Percentiles rank a stretch among this genome's conserved stretches.
These are phyloP conservation scores for Phytophthora sojae DNA, from an alignment of 352 stramenopile species.

Conservation along the genomic window DNA sequence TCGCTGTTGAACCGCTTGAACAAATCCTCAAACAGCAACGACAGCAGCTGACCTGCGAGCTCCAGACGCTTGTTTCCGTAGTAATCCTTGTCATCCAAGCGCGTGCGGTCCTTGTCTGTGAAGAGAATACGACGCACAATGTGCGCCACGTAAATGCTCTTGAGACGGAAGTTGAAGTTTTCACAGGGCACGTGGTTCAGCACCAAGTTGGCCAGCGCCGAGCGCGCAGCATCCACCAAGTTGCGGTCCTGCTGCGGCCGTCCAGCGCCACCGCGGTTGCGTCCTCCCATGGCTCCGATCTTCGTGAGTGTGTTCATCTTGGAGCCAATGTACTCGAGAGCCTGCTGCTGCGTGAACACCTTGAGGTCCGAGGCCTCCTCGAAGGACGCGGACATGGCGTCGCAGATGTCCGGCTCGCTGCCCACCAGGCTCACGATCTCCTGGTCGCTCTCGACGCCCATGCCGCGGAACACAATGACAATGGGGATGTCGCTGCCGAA, in stretches of 20 bases:
- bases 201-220: conserved; percentile 98
- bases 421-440: conserved; percentile 98
- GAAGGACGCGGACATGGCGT: conserved; percentile 95
- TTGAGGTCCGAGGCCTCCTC: conserved; percentile 96
- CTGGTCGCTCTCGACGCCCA: conserved; percentile 98
- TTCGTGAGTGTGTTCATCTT: conserved; percentile 93
- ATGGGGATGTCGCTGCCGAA: conserved; percentile 98
- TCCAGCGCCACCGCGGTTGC: conserved; percentile 39
- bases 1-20: conserved; percentile 99
- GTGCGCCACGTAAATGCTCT: conserved; percentile 98
- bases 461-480: conserved; percentile 97
- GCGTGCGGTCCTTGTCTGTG: conserved; percentile 88
- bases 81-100: conserved; percentile 99
- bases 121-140: conserved; percentile 95
- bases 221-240: conserved; percentile 95
- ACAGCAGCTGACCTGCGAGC: conserved; percentile 97
- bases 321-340: conserved; percentile 96
- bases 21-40: conserved; percentile 98
- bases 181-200: conserved; percentile 99
- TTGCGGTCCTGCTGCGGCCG: conserved; percentile 59
- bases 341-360: conserved; percentile 96
- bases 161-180: conserved; percentile 98
- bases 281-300: conserved; percentile 52
- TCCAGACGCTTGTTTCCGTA: conserved; percentile 99
- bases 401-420: conserved; percentile 94